phyloP scores from a whole-genome alignment of 495 filamentous ascomycete species.

The Trypethelium eluteriae region DNA sequence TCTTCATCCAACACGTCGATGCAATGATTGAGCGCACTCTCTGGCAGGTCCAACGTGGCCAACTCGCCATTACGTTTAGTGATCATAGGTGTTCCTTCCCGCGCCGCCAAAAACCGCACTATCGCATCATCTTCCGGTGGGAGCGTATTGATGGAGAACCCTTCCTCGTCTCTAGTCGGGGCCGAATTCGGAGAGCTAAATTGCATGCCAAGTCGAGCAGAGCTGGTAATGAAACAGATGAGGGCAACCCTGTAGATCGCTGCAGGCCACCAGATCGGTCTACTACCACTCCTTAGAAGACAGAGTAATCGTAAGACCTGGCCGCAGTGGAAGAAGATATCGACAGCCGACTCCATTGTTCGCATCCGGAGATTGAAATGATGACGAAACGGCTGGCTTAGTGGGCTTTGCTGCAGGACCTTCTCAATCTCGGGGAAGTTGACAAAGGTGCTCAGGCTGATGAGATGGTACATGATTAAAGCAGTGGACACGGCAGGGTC shows the following conservation, averaged over 20 bases:
- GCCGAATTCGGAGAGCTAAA: background rate
- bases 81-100: background rate
- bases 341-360: background rate
- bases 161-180: background rate
- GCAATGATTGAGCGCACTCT: background rate
- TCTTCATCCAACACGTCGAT: slow-evolving; percentile 4
- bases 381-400: background rate
- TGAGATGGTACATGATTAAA: slow-evolving; percentile 8
- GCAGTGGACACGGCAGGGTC: slow-evolving; percentile 1
- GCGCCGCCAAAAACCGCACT: background rate
- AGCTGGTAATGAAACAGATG: slow-evolving; percentile 4
- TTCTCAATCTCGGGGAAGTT: slow-evolving; percentile 1
- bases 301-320: slow-evolving; percentile 4
- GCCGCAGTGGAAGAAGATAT: slow-evolving; percentile 2
- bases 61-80: background rate
- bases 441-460: background rate
- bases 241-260: slow-evolving; percentile 4
- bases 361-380: slow-evolving; percentile 4
- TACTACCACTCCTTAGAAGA: slow-evolving; percentile 5
- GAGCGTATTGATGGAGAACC: background rate
- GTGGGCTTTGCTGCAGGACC: background rate
- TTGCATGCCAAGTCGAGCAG: background rate
- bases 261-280: slow-evolving; percentile 7
- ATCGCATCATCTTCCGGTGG: background rate
- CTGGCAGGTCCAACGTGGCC: background rate